phyloP scores from a whole-genome alignment of 2,329 filamentous ascomycete species.

The Calonectria pseudoreteaudii region DNA sequence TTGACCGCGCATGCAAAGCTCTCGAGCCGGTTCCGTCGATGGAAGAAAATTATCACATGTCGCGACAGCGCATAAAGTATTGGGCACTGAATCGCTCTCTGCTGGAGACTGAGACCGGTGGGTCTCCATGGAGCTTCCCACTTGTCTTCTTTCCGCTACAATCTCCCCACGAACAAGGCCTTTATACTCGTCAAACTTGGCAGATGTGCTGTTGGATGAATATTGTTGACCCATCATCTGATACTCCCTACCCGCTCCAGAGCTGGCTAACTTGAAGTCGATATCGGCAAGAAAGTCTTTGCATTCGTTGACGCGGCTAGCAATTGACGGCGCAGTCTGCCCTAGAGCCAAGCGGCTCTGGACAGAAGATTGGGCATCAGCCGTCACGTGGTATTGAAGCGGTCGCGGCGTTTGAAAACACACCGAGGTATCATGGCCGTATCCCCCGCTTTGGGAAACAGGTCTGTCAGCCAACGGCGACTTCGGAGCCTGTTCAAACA shows the following conservation, averaged over 20 bases:
- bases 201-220: neutral
- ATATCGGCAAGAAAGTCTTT: neutral
- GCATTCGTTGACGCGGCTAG: neutral
- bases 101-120: neutral
- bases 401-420: neutral
- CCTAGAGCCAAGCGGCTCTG: neutral
- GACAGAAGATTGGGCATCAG: neutral
- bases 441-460: neutral
- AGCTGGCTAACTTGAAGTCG: neutral
- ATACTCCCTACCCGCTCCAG: neutral
- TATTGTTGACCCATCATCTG: neutral
- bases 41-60: neutral
- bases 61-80: neutral
- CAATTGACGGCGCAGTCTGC: neutral
- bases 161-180: neutral
- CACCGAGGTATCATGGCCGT: neutral
- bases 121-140: neutral
- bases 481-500: neutral
- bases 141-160: fast-evolving
- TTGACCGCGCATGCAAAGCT: neutral
- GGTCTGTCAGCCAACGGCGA: neutral
- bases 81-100: neutral
- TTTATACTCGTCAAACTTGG: neutral
- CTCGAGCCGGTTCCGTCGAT: neutral
- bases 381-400: too few species aligned